Evolutionary conservation across 345 rosid genomes (phyloP), one percentile per base, ranked within the genome.

Genomic region (Clarkia xantiana): DNA sequence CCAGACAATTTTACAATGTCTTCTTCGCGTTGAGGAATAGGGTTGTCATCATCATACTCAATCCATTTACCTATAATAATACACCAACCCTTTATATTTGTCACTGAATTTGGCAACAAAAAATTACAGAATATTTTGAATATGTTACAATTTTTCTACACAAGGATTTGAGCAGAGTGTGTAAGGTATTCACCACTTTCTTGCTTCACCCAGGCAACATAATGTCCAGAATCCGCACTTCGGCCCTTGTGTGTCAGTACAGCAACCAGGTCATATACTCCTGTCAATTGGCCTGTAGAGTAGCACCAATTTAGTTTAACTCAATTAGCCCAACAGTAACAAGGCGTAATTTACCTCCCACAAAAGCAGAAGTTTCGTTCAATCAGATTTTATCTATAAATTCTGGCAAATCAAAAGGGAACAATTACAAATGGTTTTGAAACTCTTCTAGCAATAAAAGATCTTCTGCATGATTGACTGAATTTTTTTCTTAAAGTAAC

Each of bases 161-260:
- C 3, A 23, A 23, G 3, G 1, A 1, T 23, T 2, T 23, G 29
- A 23, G 29, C 29, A 2, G 29, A 23, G 29, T 23, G 29, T 23
- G 29, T 6, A 23, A 23, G 29, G 29, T 23, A 65, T 81, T 54
- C 17, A 84, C 98, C 95, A 56, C 63, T 86, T 71, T 81, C 94
- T 76, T 91, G 96, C 78, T 91, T 91, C 48, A 86, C 98, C 94
- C 96, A 91, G 15, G 87, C 84, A n/a, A 84, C 96, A 48, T 86
- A 86, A 70, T 91, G 96, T 34, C 98, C 96, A 14, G 95, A 91
- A 74, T 91, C 96, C 22, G 94, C 98, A 56, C 98, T 84, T 69
- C 94, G 77, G 4, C 98, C 98, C 82, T 86, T 91, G 58, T 91
- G 96, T 14, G 98, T 91, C 49, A 84, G 64, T 70, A 91, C 87